Base-by-base conservation (phyloP, 2,329 filamentous ascomycete genomes). In the Penicillium sp. region DNA sequence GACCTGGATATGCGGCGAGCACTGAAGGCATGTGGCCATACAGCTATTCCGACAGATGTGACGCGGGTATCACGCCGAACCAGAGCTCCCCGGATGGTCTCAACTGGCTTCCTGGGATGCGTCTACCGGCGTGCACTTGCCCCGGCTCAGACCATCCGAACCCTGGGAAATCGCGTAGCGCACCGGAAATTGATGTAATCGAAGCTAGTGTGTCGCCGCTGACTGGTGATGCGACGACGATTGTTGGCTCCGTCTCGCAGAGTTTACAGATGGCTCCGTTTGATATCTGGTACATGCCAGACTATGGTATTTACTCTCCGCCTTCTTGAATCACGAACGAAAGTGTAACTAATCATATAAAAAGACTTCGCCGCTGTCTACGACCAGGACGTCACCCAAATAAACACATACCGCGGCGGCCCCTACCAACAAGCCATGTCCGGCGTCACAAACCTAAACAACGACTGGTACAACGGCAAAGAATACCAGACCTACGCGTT, bases 11-110 rank as follows among this genome's bases (percentile, higher is more conserved):
- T 74, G 83, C 86, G 35, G 85, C 88, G 9, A 90, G 88, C 1
- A 91, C 88, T 0, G 89, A 91, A 64, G 89, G 89, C 5, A 81
- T 90, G 74, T 91, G 89, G 89, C 89, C 89, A 0, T 91, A 91
- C 78, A 90, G 86, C 67, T 91, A 91, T 71, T 82, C 87, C 66
- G 84, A 91, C 67, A 76, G 83, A 48, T 91, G 90, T 69, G 90
- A 91, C 73, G 82, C 83, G 26, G 89, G 90, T 29, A 91, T 91
- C 66, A 91, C 89, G 2, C 82, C 87, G 7, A 91, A 91, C 69
- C 89, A 91, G 71, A 91, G 88, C 69, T 84, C 87, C 17, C 77
- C 84, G 1, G 88, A 90, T 71, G 89, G 89, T 41, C 76, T 91
- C 54, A 91, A 82, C 72, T 88, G 77, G 66, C 80, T 91, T 1